A percentile compares a stretch with the other conserved stretches of the same genome.
phyloP scores from a whole-genome alignment of 768 basidiomycete genomes.

The Collybia sp. region DNA sequence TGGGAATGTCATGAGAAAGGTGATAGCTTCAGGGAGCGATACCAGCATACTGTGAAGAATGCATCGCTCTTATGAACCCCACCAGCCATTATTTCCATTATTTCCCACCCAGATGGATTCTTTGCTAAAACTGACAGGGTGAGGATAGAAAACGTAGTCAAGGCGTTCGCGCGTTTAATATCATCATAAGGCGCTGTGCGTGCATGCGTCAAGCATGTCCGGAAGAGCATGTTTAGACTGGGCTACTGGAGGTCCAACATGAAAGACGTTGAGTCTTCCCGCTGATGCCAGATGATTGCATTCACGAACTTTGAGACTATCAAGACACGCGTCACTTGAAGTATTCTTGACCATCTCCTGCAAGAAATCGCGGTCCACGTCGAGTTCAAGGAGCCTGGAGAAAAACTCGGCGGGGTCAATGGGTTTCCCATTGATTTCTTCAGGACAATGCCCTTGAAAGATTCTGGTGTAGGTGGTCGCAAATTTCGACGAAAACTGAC shows the following conservation, averaged over 20 bases:
- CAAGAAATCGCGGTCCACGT: conserved; percentile 45
- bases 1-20: conserved; percentile 14
- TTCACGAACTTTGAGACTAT: conserved; percentile 44
- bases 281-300: background rate
- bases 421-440: too few relatives aligned
- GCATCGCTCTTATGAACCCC: conserved; percentile 53
- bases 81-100: conserved; percentile 66
- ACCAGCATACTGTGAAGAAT: conserved; percentile 43
- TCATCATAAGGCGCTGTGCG: conserved; percentile 27
- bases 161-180: conserved; percentile 36
- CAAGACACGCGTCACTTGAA: conserved; percentile 46
- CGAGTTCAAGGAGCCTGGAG: conserved; percentile 45
- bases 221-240: conserved; percentile 44
- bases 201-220: conserved; percentile 36
- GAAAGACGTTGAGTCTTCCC: conserved; percentile 6
- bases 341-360: conserved; percentile 31
- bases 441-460: too few relatives aligned
- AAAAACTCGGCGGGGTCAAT: conserved; percentile 41
- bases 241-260: conserved; percentile 36
- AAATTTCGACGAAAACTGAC: too few relatives aligned
- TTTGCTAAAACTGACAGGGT: conserved; percentile 48
- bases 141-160: conserved; percentile 46
- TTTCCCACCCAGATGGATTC: conserved; percentile 63
- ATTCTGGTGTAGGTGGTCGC: too few relatives aligned
- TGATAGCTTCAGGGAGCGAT: background rate